These are phyloP conservation scores for Suhomyces atakaporum DNA, from an alignment of 1,139 yeast genomes.

Conservation along the genomic window DNA sequence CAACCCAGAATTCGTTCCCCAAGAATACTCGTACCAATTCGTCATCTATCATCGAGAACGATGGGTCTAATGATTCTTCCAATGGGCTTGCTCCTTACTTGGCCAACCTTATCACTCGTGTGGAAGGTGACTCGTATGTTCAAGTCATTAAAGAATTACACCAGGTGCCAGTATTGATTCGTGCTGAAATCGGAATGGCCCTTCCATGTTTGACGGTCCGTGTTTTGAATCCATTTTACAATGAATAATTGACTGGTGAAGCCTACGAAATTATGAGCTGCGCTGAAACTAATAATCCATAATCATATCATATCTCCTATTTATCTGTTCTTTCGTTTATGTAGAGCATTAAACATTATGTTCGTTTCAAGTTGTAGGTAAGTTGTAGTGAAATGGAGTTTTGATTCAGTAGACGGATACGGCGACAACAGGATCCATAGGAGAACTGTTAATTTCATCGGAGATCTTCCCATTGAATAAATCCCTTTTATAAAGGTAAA, in stretches of 20 bases:
- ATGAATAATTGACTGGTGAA: conserved; percentile 6
- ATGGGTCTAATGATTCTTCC: conserved; percentile 20
- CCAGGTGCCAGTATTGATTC: conserved; percentile 78
- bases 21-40: conserved; percentile 29
- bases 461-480: too few relatives aligned
- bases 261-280: conserved; percentile 6
- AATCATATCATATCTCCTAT: neutral
- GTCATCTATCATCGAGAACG: conserved; percentile 22
- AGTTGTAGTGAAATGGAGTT: too few relatives aligned
- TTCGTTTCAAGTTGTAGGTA: neutral
- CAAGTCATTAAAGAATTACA: conserved; percentile 81
- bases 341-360: too few relatives aligned
- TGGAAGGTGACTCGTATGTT: conserved; percentile 60
- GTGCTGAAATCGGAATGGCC: conserved; percentile 95
- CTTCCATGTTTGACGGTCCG: conserved; percentile 93
- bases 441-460: too few relatives aligned
- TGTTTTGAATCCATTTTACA: conserved; percentile 82
- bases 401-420: too few relatives aligned
- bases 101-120: conserved; percentile 54
- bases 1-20: conserved; percentile 29
- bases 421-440: too few relatives aligned
- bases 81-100: conserved; percentile 58
- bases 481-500: too few relatives aligned
- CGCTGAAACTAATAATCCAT: neutral
- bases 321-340: neutral